Evolutionary conservation across 192 early-diverging fungal species (phyloP), one percentile per base, ranked within the genome.

Genomic region (Entomortierella chlamydospora): DNA sequence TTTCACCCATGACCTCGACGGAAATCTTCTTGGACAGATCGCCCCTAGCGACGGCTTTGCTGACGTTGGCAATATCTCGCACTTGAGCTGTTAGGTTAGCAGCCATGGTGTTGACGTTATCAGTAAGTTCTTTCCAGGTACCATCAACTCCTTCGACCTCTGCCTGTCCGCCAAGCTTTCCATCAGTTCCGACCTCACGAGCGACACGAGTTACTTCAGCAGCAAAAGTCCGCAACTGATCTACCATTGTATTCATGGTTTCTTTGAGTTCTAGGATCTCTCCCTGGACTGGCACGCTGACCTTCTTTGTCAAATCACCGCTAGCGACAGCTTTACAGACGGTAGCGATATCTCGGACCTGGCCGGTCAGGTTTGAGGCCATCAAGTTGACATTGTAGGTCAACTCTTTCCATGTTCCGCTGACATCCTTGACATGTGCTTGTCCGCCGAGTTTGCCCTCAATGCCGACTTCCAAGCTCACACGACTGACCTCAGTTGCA

Each of bases 21-120:
- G 81, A 84, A 30, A 92, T 85, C 58, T 87, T 89, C 51, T 83
- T 84, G 6, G 77, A 77, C 20, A 92, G 54, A 49, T 92, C 91
- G 25, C 91, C 91, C 9, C 68, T 69, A 26, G 91, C 91, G 12
- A 92, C 89, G 2, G 91, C 89, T 34, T 87, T 88, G 60, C 83
- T 86, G 26, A 92, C 91, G 17, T 33, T 68, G 8, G 89, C 87
- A 17, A 92, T 92, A 67, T 88, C 85, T 56, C 91, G 84, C 18
- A 92, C 88, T 64, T 87, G 90, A 0, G 58, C 82, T 3, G 90
- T 91, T 1, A 91, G 53, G 51, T 92, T 92, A 20, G 70, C 80
- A 0, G 91, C 89, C 91, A 92, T 92, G 49, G 86, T 87, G 68
- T 92, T 92, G 67, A 92, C 91, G 29, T 88, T 89, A 41, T 90